These are phyloP conservation scores for Phascolomyces articulosus DNA, from an alignment of 371 early-diverging fungal genomes.

Conservation along the genomic window DNA sequence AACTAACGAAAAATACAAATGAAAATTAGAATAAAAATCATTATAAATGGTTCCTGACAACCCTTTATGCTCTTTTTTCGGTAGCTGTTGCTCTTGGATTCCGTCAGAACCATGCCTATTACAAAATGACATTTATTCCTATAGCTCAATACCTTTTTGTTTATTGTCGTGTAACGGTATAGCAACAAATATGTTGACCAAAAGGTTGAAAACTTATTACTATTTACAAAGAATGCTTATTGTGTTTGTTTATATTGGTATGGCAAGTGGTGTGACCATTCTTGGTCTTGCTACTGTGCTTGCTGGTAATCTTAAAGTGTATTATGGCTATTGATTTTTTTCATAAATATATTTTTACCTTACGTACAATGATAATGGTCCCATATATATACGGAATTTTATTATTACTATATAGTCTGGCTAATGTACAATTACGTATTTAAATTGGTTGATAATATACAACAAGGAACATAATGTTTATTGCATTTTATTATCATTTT, in stretches of 20 bases:
- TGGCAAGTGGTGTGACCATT: conserved; percentile 17
- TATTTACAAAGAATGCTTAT: conserved; percentile 6
- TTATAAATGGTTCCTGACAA: conserved; percentile 8
- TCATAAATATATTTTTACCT: no score
- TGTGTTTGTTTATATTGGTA: conserved; percentile 7
- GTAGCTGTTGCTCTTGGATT: conserved; percentile 29
- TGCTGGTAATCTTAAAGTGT: conserved; percentile 33
- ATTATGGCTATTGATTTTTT: conserved; percentile 44
- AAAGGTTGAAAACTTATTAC: not conserved
- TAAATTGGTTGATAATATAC: no score
- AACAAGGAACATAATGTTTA: no score
- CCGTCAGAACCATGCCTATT: conserved; percentile 29
- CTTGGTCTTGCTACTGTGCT: conserved; percentile 33
- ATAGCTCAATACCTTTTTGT: conserved; percentile 36
- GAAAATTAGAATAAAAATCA: no score
- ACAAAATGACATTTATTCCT: conserved; percentile 44
- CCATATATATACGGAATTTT: no score
- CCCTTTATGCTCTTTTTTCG: conserved; percentile 19
- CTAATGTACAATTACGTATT: no score
- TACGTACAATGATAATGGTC: no score
- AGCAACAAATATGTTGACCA: conserved; percentile 24
- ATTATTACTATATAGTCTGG: no score
- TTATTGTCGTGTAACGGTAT: conserved; percentile 21
- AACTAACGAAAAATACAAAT: no score
- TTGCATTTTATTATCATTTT: no score